Evolutionary conservation across 2,329 filamentous ascomycete genomes (phyloP).

Genomic region (Onygenales sp.): DNA sequence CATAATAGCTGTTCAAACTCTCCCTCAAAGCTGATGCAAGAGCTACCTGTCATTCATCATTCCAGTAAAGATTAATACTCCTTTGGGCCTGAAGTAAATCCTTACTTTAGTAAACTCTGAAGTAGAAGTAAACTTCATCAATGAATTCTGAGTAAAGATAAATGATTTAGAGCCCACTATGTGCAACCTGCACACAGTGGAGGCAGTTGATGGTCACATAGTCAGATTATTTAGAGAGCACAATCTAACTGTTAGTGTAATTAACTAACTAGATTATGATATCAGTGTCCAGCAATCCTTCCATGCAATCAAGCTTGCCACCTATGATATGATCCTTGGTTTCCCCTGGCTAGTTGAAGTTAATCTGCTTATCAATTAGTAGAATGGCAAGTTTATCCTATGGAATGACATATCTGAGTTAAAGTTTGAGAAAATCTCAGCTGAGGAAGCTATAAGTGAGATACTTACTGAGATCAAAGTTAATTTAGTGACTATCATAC

Average conservation of each 20-base stretch:
- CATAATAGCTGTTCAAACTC: neutral
- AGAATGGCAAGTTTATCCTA: neutral
- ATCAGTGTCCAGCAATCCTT: neutral
- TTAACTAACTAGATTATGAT: neutral
- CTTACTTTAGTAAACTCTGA: neutral
- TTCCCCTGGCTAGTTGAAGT: neutral
- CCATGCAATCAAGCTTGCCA: neutral
- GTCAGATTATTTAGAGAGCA: neutral
- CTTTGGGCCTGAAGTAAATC: neutral
- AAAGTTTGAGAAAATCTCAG: neutral
- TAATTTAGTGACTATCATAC: neutral
- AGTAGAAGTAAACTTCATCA: neutral
- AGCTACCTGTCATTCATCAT: neutral
- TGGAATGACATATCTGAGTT: neutral
- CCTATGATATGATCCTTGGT: neutral
- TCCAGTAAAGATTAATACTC: neutral
- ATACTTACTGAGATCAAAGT: neutral
- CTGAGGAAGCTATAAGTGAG: neutral
- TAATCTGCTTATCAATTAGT: neutral
- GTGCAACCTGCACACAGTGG: neutral
- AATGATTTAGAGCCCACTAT: neutral
- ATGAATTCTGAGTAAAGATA: neutral
- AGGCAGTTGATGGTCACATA: neutral
- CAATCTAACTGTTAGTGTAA: neutral
- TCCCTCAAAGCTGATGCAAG: neutral